Evolutionary conservation across 2,329 filamentous ascomycete genomes (phyloP), one percentile per base, ranked within the genome.

Genomic region (Aspergillus fumigatus): DNA sequence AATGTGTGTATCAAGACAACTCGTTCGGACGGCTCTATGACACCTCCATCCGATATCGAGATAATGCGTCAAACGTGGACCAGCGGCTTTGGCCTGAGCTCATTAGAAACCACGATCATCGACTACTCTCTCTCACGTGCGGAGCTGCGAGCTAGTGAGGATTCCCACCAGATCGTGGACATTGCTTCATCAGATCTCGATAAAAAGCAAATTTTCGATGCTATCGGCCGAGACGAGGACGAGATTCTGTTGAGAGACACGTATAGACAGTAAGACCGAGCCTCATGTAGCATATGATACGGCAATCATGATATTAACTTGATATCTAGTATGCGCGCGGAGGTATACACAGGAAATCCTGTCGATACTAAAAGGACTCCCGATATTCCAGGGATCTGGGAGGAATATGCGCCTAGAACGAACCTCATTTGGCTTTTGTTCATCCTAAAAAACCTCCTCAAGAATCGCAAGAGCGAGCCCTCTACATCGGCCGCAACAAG

Each of bases 51-150:
- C 3, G 66, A 72, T 38, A 54, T 70, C 17, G 67, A 71, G 2
- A 59, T 72, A 41, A 65, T 64, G 19, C 60, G 65, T 21, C 63
- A 70, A 11, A 59, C 66, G n/a, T 70, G 70, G 19, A 66, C 69
- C 1, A 71, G 79, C 56, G 73, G 73, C 21, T 73, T 86, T 25
- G 78, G 79, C 2, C 77, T 83, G 55, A 83, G 82, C 14, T 75
- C 76, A 1, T 70, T 87, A 3, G 82, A 85, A 62, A 84, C 84
- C 1, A 87, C 85, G 0, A 79, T 88, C 25, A 88, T 88, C 62
- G 85, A 88, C 68, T 88, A 88, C 69, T 87, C 85, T 1, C 78
- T 88, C 38, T 87, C 84, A 1, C 81, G 85, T n/a, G 84, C 83
- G 1, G 77, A 80, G 25, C 73, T 86, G 56, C 52, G 64, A 7